These are phyloP conservation scores for Chrysosporium keratinophilum DNA, from an alignment of 2,329 filamentous ascomycete species.

Conservation along the genomic window DNA sequence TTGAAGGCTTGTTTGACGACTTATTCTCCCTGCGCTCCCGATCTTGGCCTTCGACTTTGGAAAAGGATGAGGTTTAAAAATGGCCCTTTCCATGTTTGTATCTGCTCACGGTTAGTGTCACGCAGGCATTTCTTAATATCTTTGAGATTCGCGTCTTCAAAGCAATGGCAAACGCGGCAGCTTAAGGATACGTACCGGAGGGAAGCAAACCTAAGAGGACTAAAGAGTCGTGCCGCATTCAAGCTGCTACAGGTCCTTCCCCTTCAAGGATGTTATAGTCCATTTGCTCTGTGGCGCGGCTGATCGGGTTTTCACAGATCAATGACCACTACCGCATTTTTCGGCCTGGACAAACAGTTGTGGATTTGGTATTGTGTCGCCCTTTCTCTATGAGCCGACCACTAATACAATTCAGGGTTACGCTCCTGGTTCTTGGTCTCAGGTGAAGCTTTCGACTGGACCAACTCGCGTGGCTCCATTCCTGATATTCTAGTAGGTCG, in stretches of 20 bases:
- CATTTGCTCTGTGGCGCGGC: neutral
- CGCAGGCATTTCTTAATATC: constrained; percentile 19
- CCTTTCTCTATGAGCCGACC: neutral
- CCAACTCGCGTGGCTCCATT: neutral
- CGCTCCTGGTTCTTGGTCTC: constrained; percentile 52
- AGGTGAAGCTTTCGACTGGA: constrained; percentile 24
- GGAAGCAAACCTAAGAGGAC: constrained; percentile 63
- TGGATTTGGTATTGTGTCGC: constrained; percentile 58
- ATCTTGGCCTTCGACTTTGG: neutral
- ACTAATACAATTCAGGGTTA: constrained; percentile 29
- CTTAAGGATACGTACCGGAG: constrained; percentile 59
- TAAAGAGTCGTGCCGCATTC: constrained; percentile 87
- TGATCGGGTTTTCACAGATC: constrained; percentile 49
- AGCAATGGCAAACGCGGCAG: constrained; percentile 75
- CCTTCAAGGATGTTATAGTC: neutral
- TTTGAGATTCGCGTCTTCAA: constrained; percentile 45
- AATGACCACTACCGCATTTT: constrained; percentile 74
- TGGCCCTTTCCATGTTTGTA: too few relatives aligned
- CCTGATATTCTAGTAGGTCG: constrained; percentile 50
- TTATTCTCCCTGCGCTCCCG: neutral
- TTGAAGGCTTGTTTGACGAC: too few relatives aligned
- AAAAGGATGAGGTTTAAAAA: too few relatives aligned
- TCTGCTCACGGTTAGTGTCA: neutral
- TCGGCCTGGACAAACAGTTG: constrained; percentile 66
- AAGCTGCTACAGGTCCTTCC: constrained; percentile 69